A percentile compares a stretch with the other conserved stretches of the same genome.
Evolutionary conservation across 2,329 filamentous ascomycete species (phyloP).

Genomic region (Trichoderma harzianum): DNA sequence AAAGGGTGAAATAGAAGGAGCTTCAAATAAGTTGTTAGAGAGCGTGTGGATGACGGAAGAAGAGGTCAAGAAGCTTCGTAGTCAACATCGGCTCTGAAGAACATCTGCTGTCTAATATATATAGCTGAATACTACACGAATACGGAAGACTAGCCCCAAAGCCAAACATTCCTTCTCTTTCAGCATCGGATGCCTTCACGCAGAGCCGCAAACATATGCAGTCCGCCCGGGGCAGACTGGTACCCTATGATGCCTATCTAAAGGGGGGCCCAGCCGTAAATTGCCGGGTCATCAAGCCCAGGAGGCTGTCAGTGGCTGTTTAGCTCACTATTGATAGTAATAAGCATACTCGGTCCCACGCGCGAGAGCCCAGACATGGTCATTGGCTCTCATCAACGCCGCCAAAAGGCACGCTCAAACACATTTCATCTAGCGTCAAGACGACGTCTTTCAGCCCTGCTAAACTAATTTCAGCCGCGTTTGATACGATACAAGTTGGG

Average conservation of each 20-base stretch:
- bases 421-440: not conserved
- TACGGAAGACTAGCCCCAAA: not conserved
- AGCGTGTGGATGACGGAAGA: not conserved
- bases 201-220: not conserved
- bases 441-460: slow-evolving; percentile 14
- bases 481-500: not conserved
- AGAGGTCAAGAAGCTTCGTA: not conserved
- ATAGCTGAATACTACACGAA: not conserved
- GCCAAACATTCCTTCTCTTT: not conserved
- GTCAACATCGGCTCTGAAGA: not conserved
- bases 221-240: not conserved
- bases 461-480: slow-evolving; percentile 17
- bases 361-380: not conserved
- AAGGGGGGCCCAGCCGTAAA: not conserved
- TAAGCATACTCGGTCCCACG: slow-evolving; percentile 1
- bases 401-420: not conserved
- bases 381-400: not conserved
- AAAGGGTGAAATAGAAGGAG: not conserved
- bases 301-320: not conserved
- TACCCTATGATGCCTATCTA: not conserved
- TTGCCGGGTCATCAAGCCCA: not conserved
- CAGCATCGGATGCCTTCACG: not conserved
- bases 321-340: not conserved
- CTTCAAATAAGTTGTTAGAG: not conserved
- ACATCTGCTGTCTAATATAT: not conserved